Conservation (phyloP, 768 basidiomycete genomes). For the Russula sp. region DNA sequence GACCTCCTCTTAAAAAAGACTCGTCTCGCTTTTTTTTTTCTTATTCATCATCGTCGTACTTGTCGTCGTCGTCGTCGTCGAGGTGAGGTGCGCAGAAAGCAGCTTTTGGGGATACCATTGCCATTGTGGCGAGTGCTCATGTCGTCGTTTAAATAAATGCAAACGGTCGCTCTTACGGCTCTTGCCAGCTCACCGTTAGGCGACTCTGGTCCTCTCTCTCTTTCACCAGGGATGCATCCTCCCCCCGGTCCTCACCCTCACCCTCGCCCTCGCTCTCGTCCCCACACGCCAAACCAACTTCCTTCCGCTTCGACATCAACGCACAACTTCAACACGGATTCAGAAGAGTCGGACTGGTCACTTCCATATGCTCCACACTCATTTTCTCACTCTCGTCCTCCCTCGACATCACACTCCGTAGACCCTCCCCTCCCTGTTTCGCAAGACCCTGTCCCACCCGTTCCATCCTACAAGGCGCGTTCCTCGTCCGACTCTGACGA, state of each 20-base stretch:
- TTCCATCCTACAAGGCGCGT: slow-evolving; percentile 40
- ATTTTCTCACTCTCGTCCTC: slow-evolving; percentile 33
- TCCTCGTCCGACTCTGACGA: slow-evolving; percentile 44
- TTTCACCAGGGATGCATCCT: slow-evolving; percentile 16
- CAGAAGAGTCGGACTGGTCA: slow-evolving; percentile 35
- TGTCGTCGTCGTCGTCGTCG: slow-evolving; percentile 1
- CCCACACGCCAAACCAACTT: slow-evolving; percentile 21
- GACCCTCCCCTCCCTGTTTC: slow-evolving; percentile 34
- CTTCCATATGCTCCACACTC: slow-evolving; percentile 29
- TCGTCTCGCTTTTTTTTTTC: not conserved
- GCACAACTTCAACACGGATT: slow-evolving; percentile 26
- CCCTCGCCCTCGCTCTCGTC: slow-evolving; percentile 19
- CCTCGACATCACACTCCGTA: slow-evolving; percentile 33
- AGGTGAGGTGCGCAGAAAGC: not conserved
- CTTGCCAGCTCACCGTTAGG: not conserved
- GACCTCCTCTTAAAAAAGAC: slow-evolving; percentile 12
- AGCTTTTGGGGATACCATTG: not conserved
- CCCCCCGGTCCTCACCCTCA: slow-evolving; percentile 32
- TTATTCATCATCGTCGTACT: not conserved
- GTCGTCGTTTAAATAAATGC: not conserved
- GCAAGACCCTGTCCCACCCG: slow-evolving; percentile 33
- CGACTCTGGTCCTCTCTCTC: not conserved
- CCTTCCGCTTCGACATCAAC: slow-evolving; percentile 16
- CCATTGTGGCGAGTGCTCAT: slow-evolving; percentile 1
- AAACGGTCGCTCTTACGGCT: not conserved